Percentiles rank a stretch among this genome's conserved stretches.
Conservation (phyloP, 2,329 filamentous ascomycete genomes). For the Pseudonectria buxi region DNA sequence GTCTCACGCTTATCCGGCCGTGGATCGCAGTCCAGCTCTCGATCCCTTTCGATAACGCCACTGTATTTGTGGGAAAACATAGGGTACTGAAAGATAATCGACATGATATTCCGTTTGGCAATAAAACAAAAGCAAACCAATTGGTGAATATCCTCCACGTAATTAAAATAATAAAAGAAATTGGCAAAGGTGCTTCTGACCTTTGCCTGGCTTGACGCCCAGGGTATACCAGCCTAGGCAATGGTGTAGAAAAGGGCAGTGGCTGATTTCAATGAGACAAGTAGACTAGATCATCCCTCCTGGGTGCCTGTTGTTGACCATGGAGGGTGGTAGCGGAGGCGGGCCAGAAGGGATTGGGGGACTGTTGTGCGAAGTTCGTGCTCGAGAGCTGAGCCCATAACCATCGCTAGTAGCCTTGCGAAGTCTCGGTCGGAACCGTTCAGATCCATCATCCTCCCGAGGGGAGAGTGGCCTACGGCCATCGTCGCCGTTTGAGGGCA, state of each 20-base stretch:
- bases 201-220: too few species aligned
- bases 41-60: too few species aligned
- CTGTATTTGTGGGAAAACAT: too few species aligned
- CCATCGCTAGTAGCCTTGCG: constrained; percentile 39
- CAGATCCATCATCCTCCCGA: constrained; percentile 33
- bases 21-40: too few species aligned
- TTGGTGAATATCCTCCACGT: neutral
- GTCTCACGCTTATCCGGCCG: too few species aligned
- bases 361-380: constrained; percentile 20
- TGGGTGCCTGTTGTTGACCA: constrained; percentile 27
- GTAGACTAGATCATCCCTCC: constrained; percentile 46
- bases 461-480: constrained; percentile 26
- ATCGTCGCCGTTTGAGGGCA: constrained; percentile 20
- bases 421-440: constrained; percentile 31
- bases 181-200: too few species aligned
- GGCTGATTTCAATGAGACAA: too few species aligned
- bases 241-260: too few species aligned
- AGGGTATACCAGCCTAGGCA: too few species aligned
- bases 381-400: constrained; percentile 25
- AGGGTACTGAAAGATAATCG: too few species aligned
- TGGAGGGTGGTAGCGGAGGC: constrained; percentile 21
- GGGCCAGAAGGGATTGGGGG: constrained; percentile 20
- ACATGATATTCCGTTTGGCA: neutral
- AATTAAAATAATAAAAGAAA: neutral
- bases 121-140: neutral